Evolutionary conservation across 139 green algal genomes (phyloP).

Genomic region (Astrephomene gubernaculifera): DNA sequence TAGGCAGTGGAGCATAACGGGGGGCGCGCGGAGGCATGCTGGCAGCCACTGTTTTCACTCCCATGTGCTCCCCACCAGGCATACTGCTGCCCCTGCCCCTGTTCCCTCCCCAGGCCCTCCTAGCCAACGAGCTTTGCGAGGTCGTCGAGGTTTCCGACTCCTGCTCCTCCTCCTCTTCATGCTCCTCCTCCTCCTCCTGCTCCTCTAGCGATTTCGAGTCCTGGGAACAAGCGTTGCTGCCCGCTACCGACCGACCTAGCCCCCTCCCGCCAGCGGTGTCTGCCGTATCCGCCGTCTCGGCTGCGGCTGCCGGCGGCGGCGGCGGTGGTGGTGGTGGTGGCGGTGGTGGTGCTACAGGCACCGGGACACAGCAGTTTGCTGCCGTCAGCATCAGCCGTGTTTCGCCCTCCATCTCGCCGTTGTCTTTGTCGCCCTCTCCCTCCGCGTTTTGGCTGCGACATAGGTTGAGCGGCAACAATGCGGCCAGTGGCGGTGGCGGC

Average conservation of each 20-base stretch:
- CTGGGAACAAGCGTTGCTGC: background rate
- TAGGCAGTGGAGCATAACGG: background rate
- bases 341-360: background rate
- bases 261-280: background rate
- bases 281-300: background rate
- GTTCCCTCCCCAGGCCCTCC: background rate
- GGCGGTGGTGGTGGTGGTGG: background rate
- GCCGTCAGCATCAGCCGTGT: too few relatives aligned
- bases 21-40: background rate
- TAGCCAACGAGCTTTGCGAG: slow-evolving; percentile 15
- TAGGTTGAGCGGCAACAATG: background rate
- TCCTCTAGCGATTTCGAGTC: background rate
- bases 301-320: background rate
- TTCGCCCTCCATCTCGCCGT: too few relatives aligned
- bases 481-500: background rate
- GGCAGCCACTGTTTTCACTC: background rate
- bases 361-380: too few relatives aligned
- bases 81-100: background rate
- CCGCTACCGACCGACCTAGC: background rate
- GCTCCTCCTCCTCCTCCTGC: background rate
- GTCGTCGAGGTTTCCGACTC: slow-evolving; percentile 17
- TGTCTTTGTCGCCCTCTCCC: too few relatives aligned
- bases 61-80: background rate
- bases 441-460: too few relatives aligned
- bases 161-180: background rate